A percentile compares a stretch with the other conserved stretches of the same genome.
Evolutionary conservation across 805 yeast species (phyloP).

Genomic region (Diddensiella caesifluorescens): DNA sequence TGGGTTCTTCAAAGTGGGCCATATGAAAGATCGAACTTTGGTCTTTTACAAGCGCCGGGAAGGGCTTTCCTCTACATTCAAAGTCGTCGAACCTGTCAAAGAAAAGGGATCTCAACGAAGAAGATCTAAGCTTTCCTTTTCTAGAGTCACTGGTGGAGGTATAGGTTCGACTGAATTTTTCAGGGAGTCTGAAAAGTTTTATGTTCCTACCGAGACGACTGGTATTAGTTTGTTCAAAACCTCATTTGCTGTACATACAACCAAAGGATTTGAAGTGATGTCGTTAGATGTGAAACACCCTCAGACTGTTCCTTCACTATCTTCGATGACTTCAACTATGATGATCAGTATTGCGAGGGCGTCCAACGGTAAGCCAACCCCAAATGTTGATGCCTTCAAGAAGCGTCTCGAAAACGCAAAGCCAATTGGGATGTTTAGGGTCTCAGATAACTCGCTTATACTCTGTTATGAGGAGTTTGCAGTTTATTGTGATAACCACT

Average conservation of each 20-base stretch:
- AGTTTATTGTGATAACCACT: constrained; percentile 53
- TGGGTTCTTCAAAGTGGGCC: constrained; percentile 61
- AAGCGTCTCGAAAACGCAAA: constrained; percentile 37
- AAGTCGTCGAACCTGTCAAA: constrained; percentile 53
- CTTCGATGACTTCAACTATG: constrained; percentile 14
- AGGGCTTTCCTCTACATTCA: constrained; percentile 47
- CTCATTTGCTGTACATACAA: constrained; percentile 60
- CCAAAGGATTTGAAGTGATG: constrained; percentile 61
- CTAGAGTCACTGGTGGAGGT: constrained; percentile 16
- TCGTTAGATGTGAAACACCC: constrained; percentile 54
- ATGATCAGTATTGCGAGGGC: constrained; percentile 20
- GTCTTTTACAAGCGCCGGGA: constrained; percentile 53
- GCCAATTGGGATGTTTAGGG: constrained; percentile 61
- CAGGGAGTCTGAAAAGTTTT: constrained; percentile 43
- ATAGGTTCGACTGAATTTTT: constrained; percentile 36
- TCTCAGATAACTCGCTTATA: constrained; percentile 49
- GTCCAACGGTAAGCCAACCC: constrained; percentile 39
- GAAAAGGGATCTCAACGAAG: constrained; percentile 29
- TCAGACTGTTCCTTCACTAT: constrained; percentile 49
- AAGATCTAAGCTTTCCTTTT: constrained; percentile 23
- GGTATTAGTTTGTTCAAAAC: constrained; percentile 61
- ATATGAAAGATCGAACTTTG: constrained; percentile 56
- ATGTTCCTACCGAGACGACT: constrained; percentile 50
- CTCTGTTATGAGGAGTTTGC: constrained; percentile 69
- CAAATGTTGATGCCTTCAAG: constrained; percentile 26